Evolutionary conservation across 768 basidiomycete species (phyloP).

Genomic region (Astraeus odoratus): DNA sequence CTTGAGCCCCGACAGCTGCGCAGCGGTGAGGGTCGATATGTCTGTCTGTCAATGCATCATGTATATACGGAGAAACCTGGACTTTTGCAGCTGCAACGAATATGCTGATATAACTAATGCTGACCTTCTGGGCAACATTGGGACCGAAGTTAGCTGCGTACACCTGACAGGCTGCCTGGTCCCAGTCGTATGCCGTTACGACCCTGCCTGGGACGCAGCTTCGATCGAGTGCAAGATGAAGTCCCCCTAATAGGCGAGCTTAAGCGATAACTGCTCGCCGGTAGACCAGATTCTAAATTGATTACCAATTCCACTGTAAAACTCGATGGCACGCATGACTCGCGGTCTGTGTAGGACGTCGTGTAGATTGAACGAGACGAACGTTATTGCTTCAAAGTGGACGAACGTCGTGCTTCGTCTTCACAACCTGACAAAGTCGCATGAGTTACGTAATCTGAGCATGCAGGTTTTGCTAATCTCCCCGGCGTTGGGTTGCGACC

Average conservation of each 20-base stretch:
- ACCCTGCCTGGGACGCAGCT: conserved; percentile 42
- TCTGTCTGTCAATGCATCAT: conserved; percentile 37
- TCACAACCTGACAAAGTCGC: too few species aligned
- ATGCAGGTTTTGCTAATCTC: too few species aligned
- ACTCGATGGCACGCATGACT: conserved; percentile 40
- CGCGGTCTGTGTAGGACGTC: conserved; percentile 3
- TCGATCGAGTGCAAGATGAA: conserved; percentile 59
- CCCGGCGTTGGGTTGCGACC: too few species aligned
- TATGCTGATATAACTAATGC: not conserved
- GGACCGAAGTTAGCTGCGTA: conserved; percentile 56
- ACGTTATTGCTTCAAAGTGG: too few species aligned
- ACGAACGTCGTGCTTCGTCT: too few species aligned
- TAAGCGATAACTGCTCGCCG: not conserved
- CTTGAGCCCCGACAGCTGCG: conserved; percentile 36
- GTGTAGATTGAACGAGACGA: not conserved
- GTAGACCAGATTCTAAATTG: not conserved
- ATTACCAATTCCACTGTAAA: conserved; percentile 75
- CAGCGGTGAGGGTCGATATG: conserved; percentile 50
- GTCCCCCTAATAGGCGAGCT: conserved; percentile 48
- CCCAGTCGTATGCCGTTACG: conserved; percentile 77
- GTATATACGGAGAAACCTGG: not conserved
- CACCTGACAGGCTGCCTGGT: conserved; percentile 64
- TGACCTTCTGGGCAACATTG: conserved; percentile 34
- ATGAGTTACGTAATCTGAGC: too few species aligned
- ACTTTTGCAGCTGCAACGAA: not conserved